Conservation (phyloP, 495 filamentous ascomycete species). For the Neurospora sp. region DNA sequence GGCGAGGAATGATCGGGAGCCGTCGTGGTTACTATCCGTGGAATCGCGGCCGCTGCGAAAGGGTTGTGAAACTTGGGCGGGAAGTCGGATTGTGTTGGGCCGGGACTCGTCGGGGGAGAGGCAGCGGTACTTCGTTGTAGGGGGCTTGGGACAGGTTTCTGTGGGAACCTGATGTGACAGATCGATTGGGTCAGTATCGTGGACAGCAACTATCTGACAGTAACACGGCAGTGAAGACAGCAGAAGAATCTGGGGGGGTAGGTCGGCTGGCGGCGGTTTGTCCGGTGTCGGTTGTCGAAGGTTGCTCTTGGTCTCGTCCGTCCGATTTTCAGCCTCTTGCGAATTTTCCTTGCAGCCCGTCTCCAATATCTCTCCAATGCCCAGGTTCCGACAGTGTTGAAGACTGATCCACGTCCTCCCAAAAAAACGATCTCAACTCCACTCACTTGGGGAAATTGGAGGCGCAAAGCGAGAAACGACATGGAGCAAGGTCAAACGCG, state of each 20-base stretch:
- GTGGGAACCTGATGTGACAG: slow-evolving; percentile 24
- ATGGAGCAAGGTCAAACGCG: background rate
- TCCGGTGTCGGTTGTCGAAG: background rate
- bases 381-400: background rate
- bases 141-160: slow-evolving; percentile 32
- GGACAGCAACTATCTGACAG: slow-evolving; percentile 20
- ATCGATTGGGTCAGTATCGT: slow-evolving; percentile 25
- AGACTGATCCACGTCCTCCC: too few species aligned
- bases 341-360: background rate
- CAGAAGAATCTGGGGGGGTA: slow-evolving; percentile 9
- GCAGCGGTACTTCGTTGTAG: slow-evolving; percentile 28
- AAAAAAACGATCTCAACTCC: background rate
- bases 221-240: slow-evolving; percentile 24
- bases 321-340: background rate
- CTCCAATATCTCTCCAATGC: background rate
- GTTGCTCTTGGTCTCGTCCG: background rate
- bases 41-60: slow-evolving; percentile 13
- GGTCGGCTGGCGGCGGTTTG: slow-evolving; percentile 8
- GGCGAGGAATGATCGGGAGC: slow-evolving; percentile 18
- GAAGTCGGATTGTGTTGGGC: slow-evolving; percentile 28
- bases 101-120: slow-evolving; percentile 32
- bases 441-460: background rate
- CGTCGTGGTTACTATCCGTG: slow-evolving; percentile 27
- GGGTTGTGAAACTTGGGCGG: slow-evolving; percentile 17
- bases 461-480: background rate